Percentiles rank a stretch among this genome's conserved stretches.
phyloP scores from a whole-genome alignment of 2,329 filamentous ascomycete species.

The Davidsoniella virescens region DNA sequence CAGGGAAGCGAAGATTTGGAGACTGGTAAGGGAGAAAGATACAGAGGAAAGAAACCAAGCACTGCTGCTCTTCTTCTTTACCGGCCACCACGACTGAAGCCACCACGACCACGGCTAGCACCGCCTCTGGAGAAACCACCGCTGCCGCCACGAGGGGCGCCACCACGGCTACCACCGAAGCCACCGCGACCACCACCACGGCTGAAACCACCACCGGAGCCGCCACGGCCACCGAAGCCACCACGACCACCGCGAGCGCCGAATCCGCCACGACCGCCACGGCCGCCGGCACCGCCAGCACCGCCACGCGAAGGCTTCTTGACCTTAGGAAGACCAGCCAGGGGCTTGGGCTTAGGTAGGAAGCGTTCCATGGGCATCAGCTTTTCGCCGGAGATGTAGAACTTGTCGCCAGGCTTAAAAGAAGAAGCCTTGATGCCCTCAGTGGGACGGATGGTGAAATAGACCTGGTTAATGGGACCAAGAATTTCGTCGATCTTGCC shows the following conservation, averaged over 20 bases:
- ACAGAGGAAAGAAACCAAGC: neutral
- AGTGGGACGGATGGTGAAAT: constrained; percentile 94
- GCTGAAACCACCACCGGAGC: constrained; percentile 20
- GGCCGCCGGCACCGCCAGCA: constrained; percentile 27
- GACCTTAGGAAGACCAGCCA: constrained; percentile 38
- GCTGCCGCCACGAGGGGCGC: neutral
- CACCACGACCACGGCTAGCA: constrained; percentile 20
- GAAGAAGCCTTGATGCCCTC: constrained; percentile 89
- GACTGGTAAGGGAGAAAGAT: neutral
- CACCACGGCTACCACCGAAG: constrained; percentile 17
- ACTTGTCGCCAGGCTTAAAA: constrained; percentile 94
- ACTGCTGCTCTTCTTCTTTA: constrained; percentile 2
- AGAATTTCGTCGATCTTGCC: constrained; percentile 98
- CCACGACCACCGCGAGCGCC: constrained; percentile 21
- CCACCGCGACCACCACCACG: constrained; percentile 18
- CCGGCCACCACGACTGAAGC: constrained; percentile 13
- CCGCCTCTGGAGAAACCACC: constrained; percentile 11
- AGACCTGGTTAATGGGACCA: constrained; percentile 92
- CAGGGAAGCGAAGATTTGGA: too few species aligned
- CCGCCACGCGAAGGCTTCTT: constrained; percentile 38
- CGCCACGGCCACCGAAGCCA: constrained; percentile 21
- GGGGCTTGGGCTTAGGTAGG: constrained; percentile 78
- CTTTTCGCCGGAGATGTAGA: constrained; percentile 91
- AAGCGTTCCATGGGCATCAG: constrained; percentile 90
- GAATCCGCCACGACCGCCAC: constrained; percentile 22